Base-by-base conservation (phyloP, 176 grass and related monocot genomes). In the Oryza coarctata region DNA sequence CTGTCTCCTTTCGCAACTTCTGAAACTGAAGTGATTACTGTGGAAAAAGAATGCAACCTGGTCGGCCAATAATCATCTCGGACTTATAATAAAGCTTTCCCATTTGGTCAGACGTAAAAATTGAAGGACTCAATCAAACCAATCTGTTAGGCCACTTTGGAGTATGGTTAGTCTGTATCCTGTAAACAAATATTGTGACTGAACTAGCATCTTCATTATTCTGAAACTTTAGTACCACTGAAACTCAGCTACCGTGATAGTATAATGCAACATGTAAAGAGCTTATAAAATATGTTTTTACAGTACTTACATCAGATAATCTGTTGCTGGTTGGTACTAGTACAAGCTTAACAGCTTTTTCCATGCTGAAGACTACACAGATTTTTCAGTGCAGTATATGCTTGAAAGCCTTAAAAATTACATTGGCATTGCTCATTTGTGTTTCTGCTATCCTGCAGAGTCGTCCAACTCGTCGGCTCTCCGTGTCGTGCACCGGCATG, bases 401-500 rank as follows among this genome's bases (percentile, higher is more conserved):
- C n/a, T n/a, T n/a, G n/a, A n/a, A n/a, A n/a, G n/a, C n/a, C n/a
- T n/a, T n/a, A n/a, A n/a, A n/a, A n/a, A n/a, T n/a, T n/a, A n/a
- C n/a, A n/a, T n/a, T n/a, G n/a, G n/a, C n/a, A n/a, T n/a, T n/a
- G n/a, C 20, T 57, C 50, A 57, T 57, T 57, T n/a, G 20, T 5
- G 7, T n/a, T 57, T 57, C 6, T 9, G 45, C 4, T 22, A 2
- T 75, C 9, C 5, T 23, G 39, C 82, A 75, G 50, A 74, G 47
- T 45, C 63, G 60, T 63, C 83, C 5, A 89, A 78, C 41, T 70
- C 47, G 33, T 86, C 87, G 25, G 79, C 64, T 34, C 60, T 94
- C 71, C 68, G 29, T 12, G 66, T 94, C 41, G 85, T 89, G 30
- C 86, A 98, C 80, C 84, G 82, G 34, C 88, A 93, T 17, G 88